Conservation (phyloP, 331 rosid genomes). For the Erythrophleum ivorense region DNA sequence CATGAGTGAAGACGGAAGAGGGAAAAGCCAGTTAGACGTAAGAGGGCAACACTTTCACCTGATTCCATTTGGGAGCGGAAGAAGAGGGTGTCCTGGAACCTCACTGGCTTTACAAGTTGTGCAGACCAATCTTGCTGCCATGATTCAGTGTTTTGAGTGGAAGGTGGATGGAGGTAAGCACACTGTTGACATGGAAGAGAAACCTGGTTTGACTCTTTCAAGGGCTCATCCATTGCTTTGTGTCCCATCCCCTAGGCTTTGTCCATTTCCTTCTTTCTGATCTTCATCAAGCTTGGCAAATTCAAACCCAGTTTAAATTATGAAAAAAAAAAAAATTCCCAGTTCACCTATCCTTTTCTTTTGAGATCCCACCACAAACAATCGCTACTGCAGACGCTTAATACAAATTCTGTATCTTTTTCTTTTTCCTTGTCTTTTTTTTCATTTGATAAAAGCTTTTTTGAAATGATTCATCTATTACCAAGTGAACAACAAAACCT, state of each 20-base stretch:
- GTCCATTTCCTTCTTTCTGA: constrained; percentile 50
- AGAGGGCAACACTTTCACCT: constrained; percentile 63
- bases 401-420: no score
- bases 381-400: no score
- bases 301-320: no score
- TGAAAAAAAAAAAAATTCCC: no score
- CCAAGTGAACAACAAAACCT: no score
- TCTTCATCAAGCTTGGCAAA: background rate
- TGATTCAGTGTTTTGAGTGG: constrained; percentile 86
- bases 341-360: no score
- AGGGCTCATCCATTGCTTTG: constrained; percentile 65
- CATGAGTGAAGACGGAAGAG: constrained; percentile 40
- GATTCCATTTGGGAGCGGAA: constrained; percentile 79
- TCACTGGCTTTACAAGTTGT: constrained; percentile 63
- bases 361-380: no score
- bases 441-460: no score
- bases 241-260: constrained; percentile 53
- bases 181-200: constrained; percentile 66
- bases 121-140: constrained; percentile 52
- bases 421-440: no score
- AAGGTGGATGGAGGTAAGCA: constrained; percentile 43
- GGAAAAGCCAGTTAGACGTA: constrained; percentile 47
- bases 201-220: constrained; percentile 64
- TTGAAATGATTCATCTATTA: no score
- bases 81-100: constrained; percentile 79